Conservation (phyloP, 2,329 filamentous ascomycete species). For the Trichoderma guizhouense region DNA sequence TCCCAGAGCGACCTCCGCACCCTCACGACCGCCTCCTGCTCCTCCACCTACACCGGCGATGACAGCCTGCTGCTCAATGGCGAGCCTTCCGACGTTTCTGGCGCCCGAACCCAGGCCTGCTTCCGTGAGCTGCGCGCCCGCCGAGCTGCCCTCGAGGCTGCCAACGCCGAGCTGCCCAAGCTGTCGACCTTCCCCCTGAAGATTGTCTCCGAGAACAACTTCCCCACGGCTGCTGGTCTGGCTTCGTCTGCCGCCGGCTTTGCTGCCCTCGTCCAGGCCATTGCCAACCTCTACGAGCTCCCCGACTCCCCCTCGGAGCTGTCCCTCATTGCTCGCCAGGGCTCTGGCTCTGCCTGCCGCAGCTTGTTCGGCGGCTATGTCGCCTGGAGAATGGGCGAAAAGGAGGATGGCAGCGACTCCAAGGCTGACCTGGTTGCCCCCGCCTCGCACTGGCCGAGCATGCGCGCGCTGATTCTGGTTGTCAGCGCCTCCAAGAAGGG, state of each 20-base stretch:
- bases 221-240: conserved; percentile 92
- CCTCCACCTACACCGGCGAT: conserved; percentile 60
- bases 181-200: conserved; percentile 74
- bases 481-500: conserved; percentile 94
- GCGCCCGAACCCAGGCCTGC: conserved; percentile 90
- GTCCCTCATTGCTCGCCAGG: conserved; percentile 85
- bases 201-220: conserved; percentile 97
- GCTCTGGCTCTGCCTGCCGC: conserved; percentile 90
- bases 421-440: conserved; percentile 84
- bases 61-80: conserved; percentile 83
- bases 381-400: conserved; percentile 80
- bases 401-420: conserved; percentile 79
- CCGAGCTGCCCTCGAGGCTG: conserved; percentile 69
- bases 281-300: conserved; percentile 88
- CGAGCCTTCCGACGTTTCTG: conserved; percentile 76
- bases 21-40: conserved; percentile 92
- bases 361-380: conserved; percentile 94
- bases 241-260: conserved; percentile 69
- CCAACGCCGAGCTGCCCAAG: conserved; percentile 72
- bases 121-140: conserved; percentile 80
- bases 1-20: conserved; percentile 92
- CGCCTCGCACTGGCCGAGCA: conserved; percentile 88
- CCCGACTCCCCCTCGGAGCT: conserved; percentile 78
- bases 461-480: conserved; percentile 89
- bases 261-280: conserved; percentile 72